Evolutionary conservation across 306 rosid species (phyloP).

Genomic region (Biancaea sappan): DNA sequence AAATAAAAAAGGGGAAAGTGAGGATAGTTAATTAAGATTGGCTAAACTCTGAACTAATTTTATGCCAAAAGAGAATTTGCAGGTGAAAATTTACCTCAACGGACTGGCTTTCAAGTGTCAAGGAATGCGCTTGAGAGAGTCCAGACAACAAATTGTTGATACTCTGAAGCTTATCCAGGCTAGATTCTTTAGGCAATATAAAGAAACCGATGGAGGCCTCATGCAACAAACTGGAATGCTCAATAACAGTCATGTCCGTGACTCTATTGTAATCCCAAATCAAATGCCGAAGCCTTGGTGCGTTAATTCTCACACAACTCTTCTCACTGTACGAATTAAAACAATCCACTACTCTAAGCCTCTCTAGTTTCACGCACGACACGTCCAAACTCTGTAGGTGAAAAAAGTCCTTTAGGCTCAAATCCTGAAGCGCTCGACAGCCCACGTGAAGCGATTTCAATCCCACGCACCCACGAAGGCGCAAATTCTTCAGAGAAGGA

Average conservation of each 20-base stretch:
- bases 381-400: conserved; percentile 59
- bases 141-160: conserved; percentile 57
- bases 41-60: neutral
- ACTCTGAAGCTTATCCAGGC: conserved; percentile 50
- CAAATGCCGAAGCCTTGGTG: conserved; percentile 47
- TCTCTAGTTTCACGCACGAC: conserved; percentile 45
- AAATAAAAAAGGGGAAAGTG: no score
- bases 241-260: conserved; percentile 40
- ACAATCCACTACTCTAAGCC: conserved; percentile 48
- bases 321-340: conserved; percentile 47
- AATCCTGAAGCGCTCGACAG: conserved; percentile 51
- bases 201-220: conserved; percentile 60
- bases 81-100: conserved; percentile 57
- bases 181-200: conserved; percentile 37
- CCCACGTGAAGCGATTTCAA: conserved; percentile 52
- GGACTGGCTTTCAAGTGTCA: conserved; percentile 53
- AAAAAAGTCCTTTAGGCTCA: conserved; percentile 55
- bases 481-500: conserved; percentile 56
- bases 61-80: neutral
- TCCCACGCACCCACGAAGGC: conserved; percentile 56
- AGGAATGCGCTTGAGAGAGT: conserved; percentile 50
- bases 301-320: conserved; percentile 58
- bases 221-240: conserved; percentile 39
- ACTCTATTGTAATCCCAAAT: conserved; percentile 62
- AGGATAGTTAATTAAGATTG: neutral